Base-by-base conservation (phyloP, 352 stramenopile genomes). In the Pythium vanterpoolii region DNA sequence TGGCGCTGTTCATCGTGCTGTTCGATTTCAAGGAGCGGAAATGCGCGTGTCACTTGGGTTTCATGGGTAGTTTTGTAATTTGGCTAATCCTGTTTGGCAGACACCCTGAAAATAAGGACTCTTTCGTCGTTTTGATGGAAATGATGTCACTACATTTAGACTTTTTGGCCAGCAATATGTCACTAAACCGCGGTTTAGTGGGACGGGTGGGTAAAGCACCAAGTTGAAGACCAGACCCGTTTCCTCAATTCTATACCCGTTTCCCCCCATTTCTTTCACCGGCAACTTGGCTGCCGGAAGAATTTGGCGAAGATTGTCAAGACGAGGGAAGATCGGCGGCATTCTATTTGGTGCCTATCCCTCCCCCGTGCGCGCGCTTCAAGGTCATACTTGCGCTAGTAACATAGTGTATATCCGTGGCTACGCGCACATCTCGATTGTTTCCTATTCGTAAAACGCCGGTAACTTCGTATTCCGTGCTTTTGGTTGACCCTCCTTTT, bases 211-310 rank as follows among this genome's bases (percentile, higher is more conserved):
- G 60, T 57, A 50, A 30, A 38, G 24, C 24, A 16, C 21, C 52
- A 68, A 58, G 60, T 68, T 68, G 60, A 68, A 68, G 60, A 62
- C 60, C 14, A 44, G 11, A 28, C 43, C 43, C 43, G 43, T 49
- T 49, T 49, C 21, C 43, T 19, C 46, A 9, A 1, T 19, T 42
- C 18, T 56, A 4, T 39, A 56, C 57, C 57, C 48, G 57, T 56
- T 63, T 56, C 24, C 56, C 55, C 45, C 44, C n/a, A 36, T 26
- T 60, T 60, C 23, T 50, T 50, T 24, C 4, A 45, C 27, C 11
- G 40, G 57, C 48, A 59, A 58, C 48, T 38, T 58, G n/a, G 19
- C 24, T 10, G 14, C 42, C 16, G 45, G 21, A 34, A 31, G 33
- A 62, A 51, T 16, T 13, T 19, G 47, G 23, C 18, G 31, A 13